Percentiles rank a stretch among this genome's conserved stretches.
phyloP scores from a whole-genome alignment of 2,329 filamentous ascomycete genomes.

The Epichloe sp. region DNA sequence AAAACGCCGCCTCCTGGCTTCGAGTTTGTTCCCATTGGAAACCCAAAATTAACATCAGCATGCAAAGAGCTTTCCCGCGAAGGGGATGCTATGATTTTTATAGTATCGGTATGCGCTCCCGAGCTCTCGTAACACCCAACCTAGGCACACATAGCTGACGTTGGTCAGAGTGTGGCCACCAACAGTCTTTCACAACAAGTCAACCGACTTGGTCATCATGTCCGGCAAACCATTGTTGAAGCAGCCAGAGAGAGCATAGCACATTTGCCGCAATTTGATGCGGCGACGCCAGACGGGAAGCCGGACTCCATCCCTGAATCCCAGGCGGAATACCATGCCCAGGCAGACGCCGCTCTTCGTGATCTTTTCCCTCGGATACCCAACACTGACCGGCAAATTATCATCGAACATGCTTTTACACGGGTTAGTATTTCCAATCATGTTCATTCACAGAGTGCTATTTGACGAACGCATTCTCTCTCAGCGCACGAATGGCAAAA shows the following conservation, averaged over 20 bases:
- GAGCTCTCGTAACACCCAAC: not conserved
- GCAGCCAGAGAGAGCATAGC: slow-evolving; percentile 29
- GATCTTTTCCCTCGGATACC: slow-evolving; percentile 55
- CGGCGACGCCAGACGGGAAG: slow-evolving; percentile 14
- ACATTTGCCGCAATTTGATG: slow-evolving; percentile 12
- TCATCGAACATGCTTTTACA: slow-evolving; percentile 50
- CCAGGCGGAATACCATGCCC: slow-evolving; percentile 46
- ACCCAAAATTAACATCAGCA: slow-evolving; percentile 43
- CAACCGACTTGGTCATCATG: slow-evolving; percentile 47
- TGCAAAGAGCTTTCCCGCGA: slow-evolving; percentile 55
- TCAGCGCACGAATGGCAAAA: slow-evolving; percentile 37
- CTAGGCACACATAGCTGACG: not conserved
- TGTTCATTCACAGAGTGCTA: not conserved
- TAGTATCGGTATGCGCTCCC: slow-evolving; percentile 40
- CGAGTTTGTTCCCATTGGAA: slow-evolving; percentile 48
- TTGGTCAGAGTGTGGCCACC: slow-evolving; percentile 11
- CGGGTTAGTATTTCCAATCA: slow-evolving; percentile 31
- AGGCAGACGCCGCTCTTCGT: slow-evolving; percentile 48
- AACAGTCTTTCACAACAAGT: slow-evolving; percentile 37
- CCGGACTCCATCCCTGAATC: slow-evolving; percentile 47
- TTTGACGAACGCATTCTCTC: slow-evolving; percentile 6
- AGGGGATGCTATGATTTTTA: slow-evolving; percentile 49
- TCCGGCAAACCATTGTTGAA: slow-evolving; percentile 45
- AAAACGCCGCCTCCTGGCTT: slow-evolving; percentile 44
- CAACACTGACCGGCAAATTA: slow-evolving; percentile 47